Percentiles rank a stretch among this genome's conserved stretches.
Evolutionary conservation across 805 yeast species (phyloP).

Genomic region (Yamadazyma takamatsuzukensis): DNA sequence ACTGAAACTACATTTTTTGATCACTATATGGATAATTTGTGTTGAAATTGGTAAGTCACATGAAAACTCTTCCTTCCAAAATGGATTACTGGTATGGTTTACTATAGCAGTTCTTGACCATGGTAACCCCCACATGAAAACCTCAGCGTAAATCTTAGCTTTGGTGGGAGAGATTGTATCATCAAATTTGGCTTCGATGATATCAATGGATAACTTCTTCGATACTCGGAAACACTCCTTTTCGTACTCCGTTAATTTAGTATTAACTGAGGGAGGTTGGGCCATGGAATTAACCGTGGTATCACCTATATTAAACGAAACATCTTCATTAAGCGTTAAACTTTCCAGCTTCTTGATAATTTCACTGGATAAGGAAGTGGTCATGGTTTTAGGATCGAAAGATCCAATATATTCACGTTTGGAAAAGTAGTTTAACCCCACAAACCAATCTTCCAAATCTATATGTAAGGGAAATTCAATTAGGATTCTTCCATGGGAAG

Average conservation of each 20-base stretch:
- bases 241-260: conserved; percentile 16
- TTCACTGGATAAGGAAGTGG: conserved; percentile 6
- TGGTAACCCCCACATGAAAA: conserved; percentile 65
- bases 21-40: conserved; percentile 46
- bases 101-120: conserved; percentile 79
- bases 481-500: conserved; percentile 41
- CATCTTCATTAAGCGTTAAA: conserved; percentile 2
- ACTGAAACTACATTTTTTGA: conserved; percentile 30
- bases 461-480: conserved; percentile 63
- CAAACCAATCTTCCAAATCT: conserved; percentile 76
- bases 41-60: conserved; percentile 58
- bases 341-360: conserved; percentile 6
- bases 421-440: conserved; percentile 62
- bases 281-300: conserved; percentile 2
- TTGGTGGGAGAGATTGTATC: conserved; percentile 14
- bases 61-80: conserved; percentile 78
- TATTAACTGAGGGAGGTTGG: background rate
- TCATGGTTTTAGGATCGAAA: conserved; percentile 10
- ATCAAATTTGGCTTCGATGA: conserved; percentile 62
- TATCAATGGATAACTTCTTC: conserved; percentile 51
- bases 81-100: conserved; percentile 48
- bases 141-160: conserved; percentile 58
- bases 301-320: conserved; percentile 6
- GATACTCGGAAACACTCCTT: conserved; percentile 48
- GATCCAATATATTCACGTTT: conserved; percentile 51